Evolutionary conservation across 1,284 basidiomycete species (phyloP).

Genomic region (Ceratobasidium sp.): DNA sequence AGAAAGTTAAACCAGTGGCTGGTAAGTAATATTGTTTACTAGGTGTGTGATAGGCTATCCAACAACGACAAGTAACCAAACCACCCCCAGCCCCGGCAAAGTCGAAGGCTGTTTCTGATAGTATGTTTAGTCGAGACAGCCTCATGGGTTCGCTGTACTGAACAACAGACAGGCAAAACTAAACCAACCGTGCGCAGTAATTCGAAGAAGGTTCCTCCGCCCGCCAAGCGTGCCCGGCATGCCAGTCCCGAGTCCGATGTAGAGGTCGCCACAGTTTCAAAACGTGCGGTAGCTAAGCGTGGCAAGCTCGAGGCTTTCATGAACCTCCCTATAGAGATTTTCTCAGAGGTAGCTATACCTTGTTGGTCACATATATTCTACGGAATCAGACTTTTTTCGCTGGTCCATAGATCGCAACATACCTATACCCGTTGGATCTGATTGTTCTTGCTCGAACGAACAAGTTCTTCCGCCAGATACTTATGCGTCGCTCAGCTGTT

Average conservation of each 20-base stretch:
- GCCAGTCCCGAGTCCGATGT: conserved; percentile 8
- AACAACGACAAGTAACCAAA: too few species aligned
- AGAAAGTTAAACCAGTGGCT: neutral
- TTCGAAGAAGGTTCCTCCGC: neutral
- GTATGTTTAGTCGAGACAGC: neutral
- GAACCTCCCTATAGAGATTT: conserved; percentile 34
- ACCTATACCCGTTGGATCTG: conserved; percentile 42
- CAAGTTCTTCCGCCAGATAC: conserved; percentile 41
- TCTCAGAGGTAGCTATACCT: conserved; percentile 5
- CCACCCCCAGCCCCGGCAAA: too few species aligned
- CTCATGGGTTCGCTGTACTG: neutral
- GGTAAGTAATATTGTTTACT: neutral
- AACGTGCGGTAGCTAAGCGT: conserved; percentile 1
- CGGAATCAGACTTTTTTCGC: neutral
- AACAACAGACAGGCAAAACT: neutral
- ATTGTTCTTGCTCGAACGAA: conserved; percentile 35
- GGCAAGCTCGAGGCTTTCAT: conserved; percentile 22
- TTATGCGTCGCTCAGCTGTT: conserved; percentile 35
- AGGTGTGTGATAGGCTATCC: too few species aligned
- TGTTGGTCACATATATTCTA: neutral
- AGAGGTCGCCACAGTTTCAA: neutral
- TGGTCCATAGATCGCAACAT: conserved; percentile 26
- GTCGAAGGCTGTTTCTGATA: neutral
- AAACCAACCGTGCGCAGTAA: neutral
- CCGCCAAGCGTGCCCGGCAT: conserved; percentile 8